Evolutionary conservation across 1,284 basidiomycete species (phyloP).

Genomic region (Stygiomarasmius scandens): DNA sequence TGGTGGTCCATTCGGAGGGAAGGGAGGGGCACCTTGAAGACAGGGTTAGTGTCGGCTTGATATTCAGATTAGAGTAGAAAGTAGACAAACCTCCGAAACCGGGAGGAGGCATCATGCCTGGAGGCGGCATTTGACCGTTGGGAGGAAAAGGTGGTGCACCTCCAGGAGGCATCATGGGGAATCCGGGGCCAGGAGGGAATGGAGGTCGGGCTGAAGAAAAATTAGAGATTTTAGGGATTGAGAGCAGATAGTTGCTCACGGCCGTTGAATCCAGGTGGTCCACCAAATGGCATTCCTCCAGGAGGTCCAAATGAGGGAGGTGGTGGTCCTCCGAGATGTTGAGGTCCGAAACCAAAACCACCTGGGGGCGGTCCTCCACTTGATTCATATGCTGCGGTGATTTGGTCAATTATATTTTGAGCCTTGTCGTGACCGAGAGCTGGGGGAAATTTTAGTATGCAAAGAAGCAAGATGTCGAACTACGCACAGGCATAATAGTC

Average conservation of each 20-base stretch:
- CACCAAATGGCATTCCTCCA: conserved; percentile 37
- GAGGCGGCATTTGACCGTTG: conserved; percentile 32
- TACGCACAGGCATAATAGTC: conserved; percentile 93
- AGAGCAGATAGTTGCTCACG: conserved; percentile 35
- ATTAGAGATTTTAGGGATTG: conserved; percentile 12
- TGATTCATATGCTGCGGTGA: conserved; percentile 88
- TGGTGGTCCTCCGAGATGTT: conserved; percentile 66
- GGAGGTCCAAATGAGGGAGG: conserved; percentile 51
- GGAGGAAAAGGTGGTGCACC: conserved; percentile 39
- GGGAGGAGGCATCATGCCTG: conserved; percentile 13
- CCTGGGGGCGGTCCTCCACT: conserved; percentile 83
- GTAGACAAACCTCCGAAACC: conserved; percentile 11
- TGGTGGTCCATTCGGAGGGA: conserved; percentile 55
- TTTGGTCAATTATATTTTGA: conserved; percentile 95
- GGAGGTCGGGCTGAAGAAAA: conserved; percentile 57
- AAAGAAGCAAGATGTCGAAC: conserved; percentile 14
- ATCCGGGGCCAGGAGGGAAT: conserved; percentile 62
- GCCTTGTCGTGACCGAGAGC: conserved; percentile 95
- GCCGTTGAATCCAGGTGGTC: conserved; percentile 54
- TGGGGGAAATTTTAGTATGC: conserved; percentile 31
- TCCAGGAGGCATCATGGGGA: conserved; percentile 30
- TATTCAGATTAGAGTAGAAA: too few species aligned
- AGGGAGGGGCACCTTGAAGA: conserved; percentile 46
- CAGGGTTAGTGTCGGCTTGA: too few species aligned
- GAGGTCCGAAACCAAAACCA: conserved; percentile 79